Percentiles rank a stretch among this genome's conserved stretches.
Conservation (phyloP, 2,329 filamentous ascomycete species). For the Fusarium brachygibbosum region DNA sequence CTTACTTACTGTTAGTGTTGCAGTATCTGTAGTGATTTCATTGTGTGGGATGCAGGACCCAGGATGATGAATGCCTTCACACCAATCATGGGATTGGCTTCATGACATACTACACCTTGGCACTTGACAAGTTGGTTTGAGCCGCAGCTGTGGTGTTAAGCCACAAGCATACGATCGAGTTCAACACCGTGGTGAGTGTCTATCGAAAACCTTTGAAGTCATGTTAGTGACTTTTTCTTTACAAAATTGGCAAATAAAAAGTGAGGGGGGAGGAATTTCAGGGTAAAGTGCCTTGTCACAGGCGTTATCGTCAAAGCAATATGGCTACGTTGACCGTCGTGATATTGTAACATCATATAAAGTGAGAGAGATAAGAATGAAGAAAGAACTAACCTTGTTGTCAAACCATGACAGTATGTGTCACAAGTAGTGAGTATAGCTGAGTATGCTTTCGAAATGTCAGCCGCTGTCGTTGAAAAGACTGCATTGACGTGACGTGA, state of each 20-base stretch:
- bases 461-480: constrained; percentile 40
- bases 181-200: neutral
- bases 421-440: neutral
- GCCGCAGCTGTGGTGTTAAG: too few relatives aligned
- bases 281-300: constrained; percentile 60
- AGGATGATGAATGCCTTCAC: neutral
- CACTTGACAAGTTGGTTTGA: constrained; percentile 12
- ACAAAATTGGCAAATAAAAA: neutral
- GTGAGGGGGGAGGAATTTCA: constrained; percentile 4
- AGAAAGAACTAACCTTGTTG: constrained; percentile 49
- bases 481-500: constrained; percentile 33
- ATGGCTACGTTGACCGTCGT: constrained; percentile 65
- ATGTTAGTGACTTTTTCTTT: constrained; percentile 29
- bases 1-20: constrained; percentile 14
- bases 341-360: constrained; percentile 61
- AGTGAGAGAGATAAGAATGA: neutral
- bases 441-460: constrained; percentile 39
- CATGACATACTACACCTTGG: neutral
- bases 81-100: neutral
- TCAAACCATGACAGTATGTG: too few relatives aligned
- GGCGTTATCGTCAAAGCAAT: constrained; percentile 62
- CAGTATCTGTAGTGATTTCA: neutral
- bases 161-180: neutral
- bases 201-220: neutral
- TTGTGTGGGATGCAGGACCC: neutral